phyloP scores from a whole-genome alignment of 208 protist species.

The Crithidia fasciculata region DNA sequence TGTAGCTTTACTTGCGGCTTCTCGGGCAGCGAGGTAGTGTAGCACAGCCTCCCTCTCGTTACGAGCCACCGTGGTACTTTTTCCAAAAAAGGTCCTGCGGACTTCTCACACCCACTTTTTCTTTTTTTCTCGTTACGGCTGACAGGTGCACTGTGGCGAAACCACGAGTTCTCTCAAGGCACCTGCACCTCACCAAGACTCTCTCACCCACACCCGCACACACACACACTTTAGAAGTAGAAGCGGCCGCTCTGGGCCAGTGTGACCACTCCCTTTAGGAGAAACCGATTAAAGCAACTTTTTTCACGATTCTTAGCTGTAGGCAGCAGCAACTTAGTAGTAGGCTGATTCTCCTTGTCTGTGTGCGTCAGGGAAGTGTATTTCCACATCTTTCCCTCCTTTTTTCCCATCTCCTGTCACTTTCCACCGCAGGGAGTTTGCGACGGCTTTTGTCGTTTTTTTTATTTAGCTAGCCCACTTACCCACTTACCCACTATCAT shows the following conservation, averaged over 20 bases:
- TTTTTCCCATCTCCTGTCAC: too few species aligned
- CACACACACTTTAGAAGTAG: not conserved
- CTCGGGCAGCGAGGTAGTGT: constrained; percentile 4
- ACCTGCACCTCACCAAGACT: not conserved
- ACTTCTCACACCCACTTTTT: not conserved
- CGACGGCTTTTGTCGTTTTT: too few species aligned
- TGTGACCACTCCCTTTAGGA: too few species aligned
- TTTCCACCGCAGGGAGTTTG: too few species aligned
- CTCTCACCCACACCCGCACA: not conserved
- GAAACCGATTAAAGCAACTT: not conserved
- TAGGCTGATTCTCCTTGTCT: not conserved
- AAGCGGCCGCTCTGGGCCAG: too few species aligned
- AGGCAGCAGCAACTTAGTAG: not conserved
- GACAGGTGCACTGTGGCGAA: too few species aligned
- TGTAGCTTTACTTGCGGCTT: not conserved
- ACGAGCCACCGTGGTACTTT: not conserved
- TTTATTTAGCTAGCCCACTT: too few species aligned
- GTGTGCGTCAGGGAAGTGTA: not conserved
- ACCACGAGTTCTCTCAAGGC: not conserved
- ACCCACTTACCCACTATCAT: too few species aligned
- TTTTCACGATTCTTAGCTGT: not conserved
- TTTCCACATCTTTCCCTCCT: not conserved
- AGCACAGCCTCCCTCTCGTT: constrained; percentile 11
- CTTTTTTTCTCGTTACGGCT: not conserved
- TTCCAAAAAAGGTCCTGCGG: not conserved